Base-by-base conservation (phyloP, 768 basidiomycete species). In the Mycena filopes region DNA sequence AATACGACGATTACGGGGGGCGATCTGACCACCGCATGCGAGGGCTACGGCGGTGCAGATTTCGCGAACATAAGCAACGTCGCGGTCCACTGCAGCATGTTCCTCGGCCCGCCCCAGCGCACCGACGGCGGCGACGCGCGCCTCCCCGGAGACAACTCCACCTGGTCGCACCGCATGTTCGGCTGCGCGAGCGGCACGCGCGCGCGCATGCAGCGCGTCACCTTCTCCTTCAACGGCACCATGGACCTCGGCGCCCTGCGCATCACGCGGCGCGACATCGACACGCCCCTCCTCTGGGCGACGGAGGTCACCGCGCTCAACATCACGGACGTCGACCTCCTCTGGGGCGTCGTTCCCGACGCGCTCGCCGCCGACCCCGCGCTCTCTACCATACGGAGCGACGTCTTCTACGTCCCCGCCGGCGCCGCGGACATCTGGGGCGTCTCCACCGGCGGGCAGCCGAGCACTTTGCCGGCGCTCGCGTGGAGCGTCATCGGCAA, bases 11-110 rank as follows among this genome's bases (percentile, higher is more conserved):
- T 51, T 25, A 31, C 25, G 4, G 51, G 25, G 1, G 46, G 21
- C 2, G 53, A 67, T n/a, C 10, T 58, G 16, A 4, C 33, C 15
- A 64, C 62, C 7, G 12, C 15, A 4, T 74, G 73, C 23, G 23
- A 61, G 15, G 73, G 73, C 9, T 74, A 64, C 45, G 71, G 71
- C 3, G 68, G 64, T 6, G 13, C 2, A 6, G 73, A 74, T 28
- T 63, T 28, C 0, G 71, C 71, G 4, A 72, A 74, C 25, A 66
- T 71, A 21, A 54, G 65, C 11, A 74, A 72, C 41, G 69, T 71
- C 40, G 68, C 68, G n/a, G 71, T 74, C 10, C 51, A 66, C 20
- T 74, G 71, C 43, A 61, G 62, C 6, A 36, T 71, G 42, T 67
- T 72, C 46, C 42, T 71, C 3, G 71, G 59, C 0, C 71, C 73